phyloP scores from a whole-genome alignment of 495 filamentous ascomycete species.

The Lophiotrema nucula region DNA sequence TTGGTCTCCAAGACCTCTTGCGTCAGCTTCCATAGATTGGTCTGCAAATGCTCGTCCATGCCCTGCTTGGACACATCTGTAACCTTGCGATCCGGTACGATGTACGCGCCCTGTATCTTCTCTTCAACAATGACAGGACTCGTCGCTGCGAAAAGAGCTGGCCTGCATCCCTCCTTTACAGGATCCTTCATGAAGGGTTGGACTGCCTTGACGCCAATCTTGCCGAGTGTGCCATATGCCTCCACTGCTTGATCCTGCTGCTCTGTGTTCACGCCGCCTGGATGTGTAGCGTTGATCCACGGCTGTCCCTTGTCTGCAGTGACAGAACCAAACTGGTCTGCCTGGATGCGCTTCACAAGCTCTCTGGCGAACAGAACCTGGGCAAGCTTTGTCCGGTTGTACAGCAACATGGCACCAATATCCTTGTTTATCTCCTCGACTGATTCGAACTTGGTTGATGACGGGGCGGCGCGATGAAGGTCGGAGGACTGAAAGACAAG shows the following conservation, averaged over 20 bases:
- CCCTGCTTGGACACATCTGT: slow-evolving; percentile 45
- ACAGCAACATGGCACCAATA: slow-evolving; percentile 53
- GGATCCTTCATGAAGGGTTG: slow-evolving; percentile 54
- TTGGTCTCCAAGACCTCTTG: slow-evolving; percentile 45
- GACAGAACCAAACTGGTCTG: slow-evolving; percentile 18
- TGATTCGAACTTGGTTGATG: slow-evolving; percentile 47
- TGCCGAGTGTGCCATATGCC: slow-evolving; percentile 50
- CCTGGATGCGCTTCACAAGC: slow-evolving; percentile 33
- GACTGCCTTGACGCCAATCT: slow-evolving; percentile 41
- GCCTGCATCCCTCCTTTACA: slow-evolving; percentile 48
- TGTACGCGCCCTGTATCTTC: slow-evolving; percentile 52
- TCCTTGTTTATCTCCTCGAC: slow-evolving; percentile 56
- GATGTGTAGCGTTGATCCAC: slow-evolving; percentile 52
- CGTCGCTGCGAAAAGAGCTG: slow-evolving; percentile 52
- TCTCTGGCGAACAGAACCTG: slow-evolving; percentile 50
- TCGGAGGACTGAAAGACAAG: slow-evolving; percentile 56
- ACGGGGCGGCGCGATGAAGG: slow-evolving; percentile 51
- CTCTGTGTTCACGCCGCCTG: slow-evolving; percentile 50
- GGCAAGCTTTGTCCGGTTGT: slow-evolving; percentile 57
- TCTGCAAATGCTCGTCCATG: slow-evolving; percentile 41
- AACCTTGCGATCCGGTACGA: slow-evolving; percentile 54
- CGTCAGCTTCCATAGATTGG: slow-evolving; percentile 46
- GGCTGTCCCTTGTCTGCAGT: slow-evolving; percentile 40
- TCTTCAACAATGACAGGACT: slow-evolving; percentile 46
- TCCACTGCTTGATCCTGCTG: slow-evolving; percentile 55